Percentiles rank a stretch among this genome's conserved stretches.
Evolutionary conservation across 2,329 filamentous ascomycete species (phyloP).

Genomic region (Paecilomyces dactylethromorphus): DNA sequence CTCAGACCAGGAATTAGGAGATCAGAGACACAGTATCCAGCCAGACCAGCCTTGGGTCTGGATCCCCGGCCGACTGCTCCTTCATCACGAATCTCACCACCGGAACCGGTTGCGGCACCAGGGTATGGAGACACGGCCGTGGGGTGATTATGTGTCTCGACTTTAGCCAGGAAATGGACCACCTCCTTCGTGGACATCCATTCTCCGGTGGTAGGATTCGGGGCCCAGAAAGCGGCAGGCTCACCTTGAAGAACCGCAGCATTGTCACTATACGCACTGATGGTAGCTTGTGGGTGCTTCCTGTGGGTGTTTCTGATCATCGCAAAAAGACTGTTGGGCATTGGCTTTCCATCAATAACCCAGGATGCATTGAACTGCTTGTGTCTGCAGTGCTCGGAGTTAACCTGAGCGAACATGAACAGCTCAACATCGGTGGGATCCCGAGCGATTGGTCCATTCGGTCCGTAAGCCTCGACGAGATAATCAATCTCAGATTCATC

Average conservation of each 20-base stretch:
- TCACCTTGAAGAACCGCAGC: conserved; percentile 82
- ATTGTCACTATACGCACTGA: conserved; percentile 96
- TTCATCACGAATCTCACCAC: conserved; percentile 93
- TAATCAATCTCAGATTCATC: conserved; percentile 90
- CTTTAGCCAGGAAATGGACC: conserved; percentile 84
- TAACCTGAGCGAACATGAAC: conserved; percentile 99
- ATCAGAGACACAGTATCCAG: conserved; percentile 93
- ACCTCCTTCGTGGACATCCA: conserved; percentile 84
- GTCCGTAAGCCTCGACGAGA: conserved; percentile 74
- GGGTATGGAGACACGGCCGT: conserved; percentile 92
- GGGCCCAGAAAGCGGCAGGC: conserved; percentile 73
- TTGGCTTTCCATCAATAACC: conserved; percentile 81
- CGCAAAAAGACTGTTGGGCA: conserved; percentile 75
- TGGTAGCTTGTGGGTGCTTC: conserved; percentile 68
- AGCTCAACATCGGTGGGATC: conserved; percentile 85
- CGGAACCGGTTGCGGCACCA: conserved; percentile 89
- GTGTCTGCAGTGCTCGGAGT: conserved; percentile 84
- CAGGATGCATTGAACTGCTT: conserved; percentile 97
- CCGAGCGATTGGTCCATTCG: conserved; percentile 51
- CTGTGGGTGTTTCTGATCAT: conserved; percentile 97
- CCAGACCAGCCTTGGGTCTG: conserved; percentile 82
- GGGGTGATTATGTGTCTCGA: conserved; percentile 96
- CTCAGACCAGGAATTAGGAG: conserved; percentile 77
- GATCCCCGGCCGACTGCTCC: conserved; percentile 91
- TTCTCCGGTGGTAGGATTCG: conserved; percentile 75